These are phyloP conservation scores for Phytophthora cryptogea DNA, from an alignment of 352 stramenopile species.

Conservation along the genomic window DNA sequence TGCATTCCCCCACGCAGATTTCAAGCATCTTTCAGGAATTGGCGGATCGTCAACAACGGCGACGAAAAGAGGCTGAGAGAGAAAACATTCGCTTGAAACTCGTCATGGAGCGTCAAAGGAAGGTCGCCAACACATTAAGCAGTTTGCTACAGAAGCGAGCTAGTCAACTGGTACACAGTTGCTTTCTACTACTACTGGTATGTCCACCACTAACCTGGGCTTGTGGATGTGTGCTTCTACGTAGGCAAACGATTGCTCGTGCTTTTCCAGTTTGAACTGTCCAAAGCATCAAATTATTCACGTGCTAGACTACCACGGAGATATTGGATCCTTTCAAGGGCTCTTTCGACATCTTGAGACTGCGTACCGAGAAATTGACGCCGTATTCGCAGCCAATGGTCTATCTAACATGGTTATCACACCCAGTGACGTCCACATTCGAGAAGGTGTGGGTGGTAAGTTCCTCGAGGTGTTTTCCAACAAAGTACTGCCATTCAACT, in stretches of 20 bases:
- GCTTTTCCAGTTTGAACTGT: constrained; percentile 14
- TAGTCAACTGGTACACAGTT: constrained; percentile 23
- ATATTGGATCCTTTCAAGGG: constrained; percentile 16
- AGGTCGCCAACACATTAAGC: constrained; percentile 39
- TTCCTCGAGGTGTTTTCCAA: constrained; percentile 31
- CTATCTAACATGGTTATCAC: constrained; percentile 19
- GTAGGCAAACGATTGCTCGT: constrained; percentile 22
- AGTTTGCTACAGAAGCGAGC: constrained; percentile 37
- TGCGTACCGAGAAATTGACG: constrained; percentile 19
- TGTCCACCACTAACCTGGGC: not conserved
- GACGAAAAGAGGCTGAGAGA: constrained; percentile 28
- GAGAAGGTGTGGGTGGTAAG: constrained; percentile 12
- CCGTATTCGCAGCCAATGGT: constrained; percentile 31
- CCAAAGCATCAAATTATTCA: constrained; percentile 16
- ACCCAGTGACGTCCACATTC: constrained; percentile 27
- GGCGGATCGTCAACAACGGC: constrained; percentile 21
- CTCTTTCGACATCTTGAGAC: constrained; percentile 27
- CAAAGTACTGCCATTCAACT: constrained; percentile 30
- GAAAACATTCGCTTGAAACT: constrained; percentile 41
- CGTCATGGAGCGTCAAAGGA: constrained; percentile 47
- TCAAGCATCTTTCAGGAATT: constrained; percentile 31
- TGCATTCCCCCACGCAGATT: constrained; percentile 3
- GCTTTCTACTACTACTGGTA: not conserved
- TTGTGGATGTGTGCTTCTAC: not conserved
- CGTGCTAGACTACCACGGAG: constrained; percentile 19